Percentiles rank a stretch among this genome's conserved stretches.
These are phyloP conservation scores for Diaporthe batatas DNA, from an alignment of 2,329 filamentous ascomycete species.

Conservation along the genomic window DNA sequence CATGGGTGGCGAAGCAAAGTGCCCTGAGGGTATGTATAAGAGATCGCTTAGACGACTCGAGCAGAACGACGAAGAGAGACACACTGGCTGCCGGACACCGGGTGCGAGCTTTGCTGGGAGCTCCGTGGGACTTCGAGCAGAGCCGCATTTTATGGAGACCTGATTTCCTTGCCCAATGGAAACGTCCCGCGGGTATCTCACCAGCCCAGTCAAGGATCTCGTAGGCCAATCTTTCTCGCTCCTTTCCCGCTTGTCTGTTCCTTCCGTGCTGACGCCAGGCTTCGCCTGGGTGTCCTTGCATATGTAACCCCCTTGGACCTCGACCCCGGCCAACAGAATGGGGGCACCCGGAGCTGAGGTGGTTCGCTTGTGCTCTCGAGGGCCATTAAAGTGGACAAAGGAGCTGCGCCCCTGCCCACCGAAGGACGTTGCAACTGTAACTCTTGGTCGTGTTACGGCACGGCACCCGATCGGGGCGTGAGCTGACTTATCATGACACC, in stretches of 20 bases:
- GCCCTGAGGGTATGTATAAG: conserved; percentile 42
- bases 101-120: conserved; percentile 7
- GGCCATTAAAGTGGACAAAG: conserved; percentile 34
- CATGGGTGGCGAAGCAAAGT: conserved; percentile 38
- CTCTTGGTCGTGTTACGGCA: conserved; percentile 20
- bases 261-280: conserved; percentile 40
- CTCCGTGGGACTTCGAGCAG: conserved; percentile 32
- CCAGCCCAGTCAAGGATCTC: conserved; percentile 20
- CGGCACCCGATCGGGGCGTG: conserved; percentile 27
- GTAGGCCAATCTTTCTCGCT: conserved; percentile 22
- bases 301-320: conserved; percentile 22
- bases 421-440: conserved; percentile 25
- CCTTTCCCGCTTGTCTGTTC: conserved; percentile 31
- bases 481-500: conserved; percentile 36
- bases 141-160: conserved; percentile 38
- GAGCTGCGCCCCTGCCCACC: conserved; percentile 37
- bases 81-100: conserved; percentile 11
- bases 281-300: conserved; percentile 36
- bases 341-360: conserved; percentile 19
- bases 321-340: conserved; percentile 21
- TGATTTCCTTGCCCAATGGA: conserved; percentile 18
- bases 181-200: not conserved
- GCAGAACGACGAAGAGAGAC: conserved; percentile 16
- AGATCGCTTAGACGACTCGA: conserved; percentile 35
- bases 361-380: conserved; percentile 22